Percentiles rank a stretch among this genome's conserved stretches.
phyloP scores from a whole-genome alignment of 768 basidiomycete genomes.

The Lactarius trivialis region DNA sequence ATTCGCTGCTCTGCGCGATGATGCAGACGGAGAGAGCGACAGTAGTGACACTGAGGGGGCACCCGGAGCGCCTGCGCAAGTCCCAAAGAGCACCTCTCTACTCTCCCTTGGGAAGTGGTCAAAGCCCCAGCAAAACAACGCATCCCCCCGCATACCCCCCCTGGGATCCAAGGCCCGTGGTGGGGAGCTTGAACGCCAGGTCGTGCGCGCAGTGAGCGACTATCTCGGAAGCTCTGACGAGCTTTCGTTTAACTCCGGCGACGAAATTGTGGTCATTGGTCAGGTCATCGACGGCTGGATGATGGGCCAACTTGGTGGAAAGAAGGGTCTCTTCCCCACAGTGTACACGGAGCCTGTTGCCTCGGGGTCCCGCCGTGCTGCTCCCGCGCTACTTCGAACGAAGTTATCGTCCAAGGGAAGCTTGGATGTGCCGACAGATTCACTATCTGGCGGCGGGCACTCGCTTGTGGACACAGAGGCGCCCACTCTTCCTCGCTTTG shows the following conservation, averaged over 20 bases:
- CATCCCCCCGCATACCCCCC: constrained; percentile 12
- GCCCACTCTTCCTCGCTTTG: constrained; percentile 44
- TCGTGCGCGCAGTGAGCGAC: constrained; percentile 68
- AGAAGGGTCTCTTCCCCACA: constrained; percentile 75
- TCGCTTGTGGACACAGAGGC: constrained; percentile 24
- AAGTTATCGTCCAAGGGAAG: constrained; percentile 12
- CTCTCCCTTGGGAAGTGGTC: constrained; percentile 20
- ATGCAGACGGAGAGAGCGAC: constrained; percentile 39
- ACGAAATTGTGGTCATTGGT: constrained; percentile 66
- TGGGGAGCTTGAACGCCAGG: constrained; percentile 9
- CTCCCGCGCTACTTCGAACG: constrained; percentile 1
- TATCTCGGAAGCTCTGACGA: constrained; percentile 75
- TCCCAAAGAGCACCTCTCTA: constrained; percentile 8
- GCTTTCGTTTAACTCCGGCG: constrained; percentile 65
- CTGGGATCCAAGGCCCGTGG: constrained; percentile 33
- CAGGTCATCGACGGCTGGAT: constrained; percentile 91
- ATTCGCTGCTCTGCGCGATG: constrained; percentile 47
- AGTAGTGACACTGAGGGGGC: constrained; percentile 25
- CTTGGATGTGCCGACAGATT: constrained; percentile 6
- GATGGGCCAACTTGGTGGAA: constrained; percentile 71
- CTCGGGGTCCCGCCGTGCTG: constrained; percentile 27
- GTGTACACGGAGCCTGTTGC: constrained; percentile 55
- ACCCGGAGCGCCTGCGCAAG: constrained; percentile 26
- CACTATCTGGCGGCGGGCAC: constrained; percentile 16
- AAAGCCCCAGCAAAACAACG: constrained; percentile 11